Evolutionary conservation across 208 protist species (phyloP).

Genomic region (Wallacemonas sp.): DNA sequence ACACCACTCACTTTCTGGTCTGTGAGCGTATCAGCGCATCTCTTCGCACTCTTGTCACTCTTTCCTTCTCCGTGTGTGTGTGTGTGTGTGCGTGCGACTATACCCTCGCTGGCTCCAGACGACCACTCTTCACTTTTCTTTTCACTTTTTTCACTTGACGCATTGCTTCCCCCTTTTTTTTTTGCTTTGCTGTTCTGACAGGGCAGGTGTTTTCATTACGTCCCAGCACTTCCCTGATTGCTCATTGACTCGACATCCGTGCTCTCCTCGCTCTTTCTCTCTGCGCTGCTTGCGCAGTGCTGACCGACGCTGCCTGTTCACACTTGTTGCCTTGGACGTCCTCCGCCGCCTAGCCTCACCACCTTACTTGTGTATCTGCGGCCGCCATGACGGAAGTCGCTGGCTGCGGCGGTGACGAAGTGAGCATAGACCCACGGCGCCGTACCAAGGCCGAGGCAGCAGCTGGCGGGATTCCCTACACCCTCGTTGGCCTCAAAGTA

Average conservation of each 20-base stretch:
- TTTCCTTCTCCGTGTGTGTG: no score
- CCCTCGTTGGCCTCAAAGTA: slow-evolving; percentile 30
- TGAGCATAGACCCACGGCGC: neutral
- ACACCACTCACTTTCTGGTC: no score
- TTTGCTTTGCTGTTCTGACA: neutral
- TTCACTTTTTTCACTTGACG: neutral
- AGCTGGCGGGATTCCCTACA: slow-evolving; percentile 2
- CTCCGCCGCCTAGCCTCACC: neutral
- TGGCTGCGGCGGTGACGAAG: neutral
- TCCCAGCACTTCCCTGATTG: no score
- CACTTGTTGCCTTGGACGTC: neutral
- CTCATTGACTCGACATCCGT: no score
- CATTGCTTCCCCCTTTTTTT: slow-evolving; percentile 7
- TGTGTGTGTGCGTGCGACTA: no score
- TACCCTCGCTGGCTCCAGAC: no score
- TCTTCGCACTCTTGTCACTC: neutral
- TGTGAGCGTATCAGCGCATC: no score
- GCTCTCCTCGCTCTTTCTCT: no score
- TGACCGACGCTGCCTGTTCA: no score
- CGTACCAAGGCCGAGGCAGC: neutral
- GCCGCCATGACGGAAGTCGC: no score
- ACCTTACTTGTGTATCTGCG: no score
- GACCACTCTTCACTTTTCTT: neutral
- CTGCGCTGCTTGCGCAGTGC: no score
- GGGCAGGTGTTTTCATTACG: neutral